phyloP scores from a whole-genome alignment of 2,329 filamentous ascomycete genomes.

The Ambrosiella beaveri region DNA sequence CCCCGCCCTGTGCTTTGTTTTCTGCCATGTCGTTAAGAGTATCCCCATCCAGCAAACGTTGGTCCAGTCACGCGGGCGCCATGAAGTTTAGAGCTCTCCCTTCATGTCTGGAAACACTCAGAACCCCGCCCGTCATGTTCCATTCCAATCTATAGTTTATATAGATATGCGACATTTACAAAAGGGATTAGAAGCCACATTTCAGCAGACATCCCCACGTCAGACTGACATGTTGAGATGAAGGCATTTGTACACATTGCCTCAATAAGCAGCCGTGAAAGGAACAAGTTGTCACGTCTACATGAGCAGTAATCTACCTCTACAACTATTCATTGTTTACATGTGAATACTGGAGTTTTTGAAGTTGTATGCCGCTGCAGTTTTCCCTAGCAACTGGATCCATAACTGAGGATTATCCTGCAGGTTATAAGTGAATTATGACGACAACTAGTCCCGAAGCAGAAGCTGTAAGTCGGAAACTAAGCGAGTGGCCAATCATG shows the following conservation, averaged over 20 bases:
- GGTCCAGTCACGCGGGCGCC: background rate
- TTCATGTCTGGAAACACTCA: background rate
- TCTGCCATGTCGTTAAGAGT: background rate
- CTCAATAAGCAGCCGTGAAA: too few relatives aligned
- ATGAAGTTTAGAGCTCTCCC: background rate
- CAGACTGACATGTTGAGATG: too few relatives aligned
- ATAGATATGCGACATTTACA: too few relatives aligned
- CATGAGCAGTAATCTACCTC: background rate
- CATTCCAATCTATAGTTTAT: background rate
- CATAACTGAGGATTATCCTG: background rate
- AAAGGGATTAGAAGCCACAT: too few relatives aligned
- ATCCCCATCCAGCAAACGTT: background rate
- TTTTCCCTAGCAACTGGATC: slow-evolving; percentile 3
- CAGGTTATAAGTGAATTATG: background rate
- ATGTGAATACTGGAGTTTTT: background rate
- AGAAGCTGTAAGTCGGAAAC: background rate
- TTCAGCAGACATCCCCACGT: too few relatives aligned
- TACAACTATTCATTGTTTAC: background rate
- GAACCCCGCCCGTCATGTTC: background rate
- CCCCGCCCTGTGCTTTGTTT: background rate
- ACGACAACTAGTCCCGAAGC: background rate
- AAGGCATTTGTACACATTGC: too few relatives aligned
- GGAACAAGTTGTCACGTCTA: background rate
- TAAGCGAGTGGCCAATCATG: slow-evolving; percentile 5
- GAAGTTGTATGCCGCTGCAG: background rate